Base-by-base conservation (phyloP, 345 rosid species). In the Cochlearia excelsa region DNA sequence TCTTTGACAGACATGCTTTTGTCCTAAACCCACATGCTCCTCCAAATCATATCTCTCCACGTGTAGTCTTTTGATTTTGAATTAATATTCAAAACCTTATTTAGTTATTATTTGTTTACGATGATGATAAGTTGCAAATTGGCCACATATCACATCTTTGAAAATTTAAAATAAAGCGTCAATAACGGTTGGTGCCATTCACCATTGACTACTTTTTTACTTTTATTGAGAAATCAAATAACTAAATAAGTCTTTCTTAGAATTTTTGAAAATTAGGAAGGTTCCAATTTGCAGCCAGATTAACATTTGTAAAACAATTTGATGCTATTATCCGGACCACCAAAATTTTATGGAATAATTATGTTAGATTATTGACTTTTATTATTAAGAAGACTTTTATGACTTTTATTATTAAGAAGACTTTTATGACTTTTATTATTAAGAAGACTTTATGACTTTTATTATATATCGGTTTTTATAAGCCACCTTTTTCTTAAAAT, bases 1-100 rank as follows among this genome's bases (percentile, higher is more conserved):
- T 49, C 56, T 57, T 35, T 28, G 48, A 57, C 69, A 70, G 50
- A 70, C 69, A 70, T 57, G 74, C 74, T 63, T 70, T 43, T 69
- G 65, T 70, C 65, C 59, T 43, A 37, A 6, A 23, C 74, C 63
- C 69, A 63, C 55, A 57, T 63, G 65, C 50, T 57, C 11, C 30
- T 34, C 59, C 65, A 9, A 63, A 70, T 51, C 74, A 61, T 41
- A 46, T 42, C 33, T 8, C 0, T 30, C 62, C 46, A 61, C 61
- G 57, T 54, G 63, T 45, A 10, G 10, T 23, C 9, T 61, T 3
- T 9, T 57, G 30, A 9, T 37, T 16, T 31, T 52, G 5, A 30
- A 23, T 68, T 53, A 43, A 4, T 57, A 57, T 26, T 9, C 28
- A 38, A 59, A 67, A 46, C 3, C 3, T 46, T 38, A n/a, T 16